These are phyloP conservation scores for Trichoderma gracile DNA, from an alignment of 2,329 filamentous ascomycete species.

Conservation along the genomic window DNA sequence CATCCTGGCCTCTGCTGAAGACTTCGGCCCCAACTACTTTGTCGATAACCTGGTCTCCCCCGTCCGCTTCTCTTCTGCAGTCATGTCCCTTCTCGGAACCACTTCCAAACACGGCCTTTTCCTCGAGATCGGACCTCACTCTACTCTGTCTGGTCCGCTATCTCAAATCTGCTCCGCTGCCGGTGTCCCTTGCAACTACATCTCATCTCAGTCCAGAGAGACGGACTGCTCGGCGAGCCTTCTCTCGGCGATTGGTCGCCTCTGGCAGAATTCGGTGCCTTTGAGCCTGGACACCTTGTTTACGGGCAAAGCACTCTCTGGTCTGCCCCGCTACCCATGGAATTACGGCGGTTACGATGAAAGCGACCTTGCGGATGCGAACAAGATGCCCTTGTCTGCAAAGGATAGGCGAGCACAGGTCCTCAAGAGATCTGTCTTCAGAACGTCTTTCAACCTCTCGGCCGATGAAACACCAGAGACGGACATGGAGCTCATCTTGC, in stretches of 20 bases:
- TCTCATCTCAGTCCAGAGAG: slow-evolving; percentile 1
- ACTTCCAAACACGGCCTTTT: slow-evolving; percentile 16
- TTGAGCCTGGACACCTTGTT: slow-evolving; percentile 1
- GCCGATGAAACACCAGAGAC: background rate
- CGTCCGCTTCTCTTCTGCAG: slow-evolving; percentile 29
- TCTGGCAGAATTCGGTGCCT: slow-evolving; percentile 5
- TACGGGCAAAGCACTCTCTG: slow-evolving; percentile 7
- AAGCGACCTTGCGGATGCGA: background rate
- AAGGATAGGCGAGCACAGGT: slow-evolving; percentile 5
- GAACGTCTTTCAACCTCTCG: background rate
- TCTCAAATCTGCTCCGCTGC: slow-evolving; percentile 24
- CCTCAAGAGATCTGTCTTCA: background rate
- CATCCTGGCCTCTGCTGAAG: background rate
- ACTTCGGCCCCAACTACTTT: slow-evolving; percentile 31
- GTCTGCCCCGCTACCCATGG: background rate
- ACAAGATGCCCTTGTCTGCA: background rate
- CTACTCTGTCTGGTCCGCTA: slow-evolving; percentile 27
- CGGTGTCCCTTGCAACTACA: background rate
- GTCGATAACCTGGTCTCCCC: slow-evolving; percentile 32
- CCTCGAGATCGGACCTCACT: slow-evolving; percentile 33
- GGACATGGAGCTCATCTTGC: slow-evolving; percentile 6
- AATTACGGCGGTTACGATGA: background rate
- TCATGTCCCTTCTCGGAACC: slow-evolving; percentile 9
- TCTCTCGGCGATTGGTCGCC: slow-evolving; percentile 2
- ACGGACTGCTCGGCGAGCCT: background rate